A percentile compares a stretch with the other conserved stretches of the same genome.
phyloP scores from a whole-genome alignment of 2,329 filamentous ascomycete genomes.

The Colletotrichum sp. region DNA sequence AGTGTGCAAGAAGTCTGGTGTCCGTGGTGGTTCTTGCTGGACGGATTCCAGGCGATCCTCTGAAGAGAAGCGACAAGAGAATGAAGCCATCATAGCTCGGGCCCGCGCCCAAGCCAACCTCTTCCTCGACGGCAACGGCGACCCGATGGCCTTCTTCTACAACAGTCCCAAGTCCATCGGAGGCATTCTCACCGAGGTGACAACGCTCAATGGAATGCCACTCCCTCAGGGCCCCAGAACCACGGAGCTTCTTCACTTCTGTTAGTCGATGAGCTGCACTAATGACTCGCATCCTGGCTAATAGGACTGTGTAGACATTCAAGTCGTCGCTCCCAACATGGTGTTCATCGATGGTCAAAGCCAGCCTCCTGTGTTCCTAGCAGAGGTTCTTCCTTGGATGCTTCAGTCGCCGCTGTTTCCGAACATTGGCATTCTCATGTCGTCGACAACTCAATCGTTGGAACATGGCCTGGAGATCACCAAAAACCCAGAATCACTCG shows the following conservation, averaged over 20 bases:
- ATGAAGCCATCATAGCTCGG: neutral
- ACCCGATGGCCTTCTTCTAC: slow-evolving; percentile 22
- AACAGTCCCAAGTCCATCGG: slow-evolving; percentile 21
- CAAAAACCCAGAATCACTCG: slow-evolving; percentile 28
- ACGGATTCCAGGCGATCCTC: neutral
- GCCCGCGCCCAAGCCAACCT: neutral
- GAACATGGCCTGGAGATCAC: slow-evolving; percentile 21
- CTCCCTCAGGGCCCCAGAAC: slow-evolving; percentile 25
- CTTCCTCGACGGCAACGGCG: slow-evolving; percentile 23
- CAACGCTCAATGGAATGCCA: slow-evolving; percentile 42
- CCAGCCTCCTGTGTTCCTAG: slow-evolving; percentile 25
- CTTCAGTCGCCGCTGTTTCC: slow-evolving; percentile 33
- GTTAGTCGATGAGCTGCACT: slow-evolving; percentile 20
- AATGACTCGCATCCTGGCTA: neutral
- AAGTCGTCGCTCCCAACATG: slow-evolving; percentile 31
- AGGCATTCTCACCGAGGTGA: slow-evolving; percentile 24
- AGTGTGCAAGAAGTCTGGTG: neutral
- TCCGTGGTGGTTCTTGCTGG: neutral
- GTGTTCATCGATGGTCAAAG: slow-evolving; percentile 32
- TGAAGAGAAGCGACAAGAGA: neutral
- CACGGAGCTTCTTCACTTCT: slow-evolving; percentile 29
- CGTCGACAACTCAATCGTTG: slow-evolving; percentile 30
- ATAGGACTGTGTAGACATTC: slow-evolving; percentile 20
- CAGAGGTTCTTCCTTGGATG: slow-evolving; percentile 31
- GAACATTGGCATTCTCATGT: slow-evolving; percentile 31